These are phyloP conservation scores for Daldinia eschscholtzii DNA, from an alignment of 2,329 filamentous ascomycete genomes.

Conservation along the genomic window DNA sequence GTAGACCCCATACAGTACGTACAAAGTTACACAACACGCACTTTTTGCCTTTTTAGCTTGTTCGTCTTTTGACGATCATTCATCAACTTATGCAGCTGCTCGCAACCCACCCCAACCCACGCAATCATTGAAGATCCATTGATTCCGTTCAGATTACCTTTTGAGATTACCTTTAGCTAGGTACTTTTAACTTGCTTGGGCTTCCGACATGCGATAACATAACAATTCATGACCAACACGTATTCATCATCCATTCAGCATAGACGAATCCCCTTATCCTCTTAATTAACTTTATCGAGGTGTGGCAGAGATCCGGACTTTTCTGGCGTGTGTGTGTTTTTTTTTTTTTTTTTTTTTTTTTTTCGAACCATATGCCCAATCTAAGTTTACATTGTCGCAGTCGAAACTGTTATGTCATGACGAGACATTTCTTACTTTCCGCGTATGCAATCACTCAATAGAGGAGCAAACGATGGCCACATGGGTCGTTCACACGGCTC, in stretches of 20 bases:
- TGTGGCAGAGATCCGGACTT: slow-evolving; percentile 12
- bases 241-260: slow-evolving; percentile 33
- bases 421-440: background rate
- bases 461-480: slow-evolving; percentile 5
- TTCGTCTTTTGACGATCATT: slow-evolving; percentile 26
- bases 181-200: background rate
- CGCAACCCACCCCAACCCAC: slow-evolving; percentile 23
- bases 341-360: too few species aligned
- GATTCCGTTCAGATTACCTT: slow-evolving; percentile 27
- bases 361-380: slow-evolving; percentile 15
- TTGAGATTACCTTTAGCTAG: slow-evolving; percentile 7
- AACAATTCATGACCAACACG: slow-evolving; percentile 36
- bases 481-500: slow-evolving; percentile 4
- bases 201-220: slow-evolving; percentile 20
- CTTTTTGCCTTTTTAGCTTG: slow-evolving; percentile 29
- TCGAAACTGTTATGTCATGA: slow-evolving; percentile 15
- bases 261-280: slow-evolving; percentile 13
- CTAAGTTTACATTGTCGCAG: slow-evolving; percentile 7
- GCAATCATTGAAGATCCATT: slow-evolving; percentile 27
- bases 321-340: background rate
- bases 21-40: slow-evolving; percentile 16
- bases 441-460: background rate
- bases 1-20: slow-evolving; percentile 15
- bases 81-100: slow-evolving; percentile 34
- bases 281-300: slow-evolving; percentile 8